These are phyloP conservation scores for Pichia gijzeniarum DNA, from an alignment of 805 yeast species.

Conservation along the genomic window DNA sequence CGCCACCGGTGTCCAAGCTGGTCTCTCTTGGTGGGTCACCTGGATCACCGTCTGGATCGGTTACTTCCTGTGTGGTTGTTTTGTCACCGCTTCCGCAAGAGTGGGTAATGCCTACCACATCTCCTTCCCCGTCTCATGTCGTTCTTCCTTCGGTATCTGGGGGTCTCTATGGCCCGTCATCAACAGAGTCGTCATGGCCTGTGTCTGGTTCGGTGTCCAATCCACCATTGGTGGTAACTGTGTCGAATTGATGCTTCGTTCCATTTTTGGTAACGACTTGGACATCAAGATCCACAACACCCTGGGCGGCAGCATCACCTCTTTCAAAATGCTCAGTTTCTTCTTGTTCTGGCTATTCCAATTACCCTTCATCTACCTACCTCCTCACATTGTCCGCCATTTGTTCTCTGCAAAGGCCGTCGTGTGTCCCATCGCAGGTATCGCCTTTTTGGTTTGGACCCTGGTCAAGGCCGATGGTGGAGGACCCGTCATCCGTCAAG, in stretches of 20 bases:
- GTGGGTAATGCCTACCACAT: constrained; percentile 77
- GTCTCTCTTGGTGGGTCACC: constrained; percentile 85
- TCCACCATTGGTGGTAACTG: constrained; percentile 82
- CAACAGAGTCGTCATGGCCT: constrained; percentile 75
- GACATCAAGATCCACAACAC: constrained; percentile 58
- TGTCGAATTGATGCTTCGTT: constrained; percentile 65
- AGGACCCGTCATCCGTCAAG: constrained; percentile 62
- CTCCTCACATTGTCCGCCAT: constrained; percentile 78
- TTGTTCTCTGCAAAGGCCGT: constrained; percentile 77
- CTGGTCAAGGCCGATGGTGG: constrained; percentile 72
- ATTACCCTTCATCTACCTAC: constrained; percentile 74
- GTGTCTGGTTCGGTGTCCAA: constrained; percentile 85
- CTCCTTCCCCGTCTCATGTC: constrained; percentile 74
- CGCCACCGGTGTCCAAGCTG: constrained; percentile 71
- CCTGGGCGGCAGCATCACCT: constrained; percentile 49
- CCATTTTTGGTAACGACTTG: constrained; percentile 67
- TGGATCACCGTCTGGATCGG: constrained; percentile 91
- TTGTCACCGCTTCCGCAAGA: constrained; percentile 66
- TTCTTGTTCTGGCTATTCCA: constrained; percentile 78
- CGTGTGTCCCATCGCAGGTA: constrained; percentile 75
- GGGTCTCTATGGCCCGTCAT: constrained; percentile 85
- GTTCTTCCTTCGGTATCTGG: constrained; percentile 82
- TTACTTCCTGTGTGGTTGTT: constrained; percentile 60
- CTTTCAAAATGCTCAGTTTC: constrained; percentile 67
- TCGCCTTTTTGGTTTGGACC: constrained; percentile 81